Base-by-base conservation (phyloP, 306 rosid species). In the Quercus mongolica region DNA sequence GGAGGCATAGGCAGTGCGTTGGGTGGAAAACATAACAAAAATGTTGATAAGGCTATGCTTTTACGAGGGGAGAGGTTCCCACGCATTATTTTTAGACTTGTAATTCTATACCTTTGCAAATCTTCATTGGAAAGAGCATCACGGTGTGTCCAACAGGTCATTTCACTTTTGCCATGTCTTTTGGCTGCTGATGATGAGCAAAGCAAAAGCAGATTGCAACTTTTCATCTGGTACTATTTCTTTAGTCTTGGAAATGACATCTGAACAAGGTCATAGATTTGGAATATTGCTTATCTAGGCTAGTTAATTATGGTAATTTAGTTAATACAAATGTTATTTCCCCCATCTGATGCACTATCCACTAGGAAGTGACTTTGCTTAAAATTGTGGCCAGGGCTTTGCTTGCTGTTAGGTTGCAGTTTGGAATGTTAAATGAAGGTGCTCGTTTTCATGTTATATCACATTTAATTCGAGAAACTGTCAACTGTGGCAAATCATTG, bases 1-100 rank as follows among this genome's bases (percentile, higher is more conserved):
- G 98, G 99, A 78, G 99, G 99, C 54, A 91, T 95, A 71, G 84
- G 99, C 86, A 85, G 87, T 83, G 99, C 98, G 57, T 88, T 95
- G 85, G 87, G 86, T 84, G 93, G 94, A 78, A 95, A 92, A 81
- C 90, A 92, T 81, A 95, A 91, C 90, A 91, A 84, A 87, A 89
- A n/a, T 79, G 79, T 87, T 65, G 99, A 95, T 73, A 95, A 92
- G 88, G 99, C 99, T 77, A 95, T 95, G 99, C 86, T 91, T 80
- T 87, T 95, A 83, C 88, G 99, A 41, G 97, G 91, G 74, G 99
- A 95, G 87, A 91, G 89, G 80, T 95, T 88, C 88, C 99, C 99
- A 49, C 83, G 98, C 84, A 91, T 93, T 75, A 79, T 95, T 81
- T 86, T 92, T 85, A 97, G 92, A 69, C 97, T 95, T 83, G 91